Evolutionary conservation across 768 basidiomycete genomes (phyloP).

Genomic region (Amanita inopinata): DNA sequence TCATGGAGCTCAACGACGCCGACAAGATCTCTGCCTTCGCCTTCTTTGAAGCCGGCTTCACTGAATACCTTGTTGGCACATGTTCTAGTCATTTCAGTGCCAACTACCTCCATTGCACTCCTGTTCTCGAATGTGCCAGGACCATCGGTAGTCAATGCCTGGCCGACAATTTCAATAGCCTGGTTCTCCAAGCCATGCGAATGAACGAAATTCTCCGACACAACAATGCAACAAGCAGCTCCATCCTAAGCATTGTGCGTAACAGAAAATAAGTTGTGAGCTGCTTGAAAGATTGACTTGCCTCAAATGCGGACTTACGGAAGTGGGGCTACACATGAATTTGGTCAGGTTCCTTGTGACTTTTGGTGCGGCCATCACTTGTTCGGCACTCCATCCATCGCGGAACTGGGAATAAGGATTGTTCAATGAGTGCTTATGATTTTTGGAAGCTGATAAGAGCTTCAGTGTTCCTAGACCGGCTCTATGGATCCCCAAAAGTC

Average conservation of each 20-base stretch:
- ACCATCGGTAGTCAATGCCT: conserved; percentile 57
- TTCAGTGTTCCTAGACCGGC: neutral
- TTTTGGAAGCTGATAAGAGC: conserved; percentile 55
- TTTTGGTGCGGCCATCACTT: conserved; percentile 56
- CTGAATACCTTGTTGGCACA: conserved; percentile 62
- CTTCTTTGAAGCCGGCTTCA: conserved; percentile 58
- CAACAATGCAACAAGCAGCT: conserved; percentile 68
- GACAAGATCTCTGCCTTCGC: conserved; percentile 59
- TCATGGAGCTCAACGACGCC: conserved; percentile 85
- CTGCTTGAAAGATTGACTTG: neutral
- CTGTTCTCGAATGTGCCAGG: conserved; percentile 52
- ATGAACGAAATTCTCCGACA: conserved; percentile 72
- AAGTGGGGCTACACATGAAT: conserved; percentile 85
- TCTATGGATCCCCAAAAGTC: neutral
- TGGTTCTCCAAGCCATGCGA: conserved; percentile 70
- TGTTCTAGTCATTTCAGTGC: conserved; percentile 64
- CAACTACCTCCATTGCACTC: conserved; percentile 76
- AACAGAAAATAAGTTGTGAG: too few species aligned
- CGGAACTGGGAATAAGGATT: conserved; percentile 86
- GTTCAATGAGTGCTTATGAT: conserved; percentile 71
- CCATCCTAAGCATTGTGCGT: conserved; percentile 49
- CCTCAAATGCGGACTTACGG: conserved; percentile 27
- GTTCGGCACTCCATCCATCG: conserved; percentile 64
- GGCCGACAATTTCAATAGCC: conserved; percentile 72
- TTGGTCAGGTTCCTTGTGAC: conserved; percentile 69